A percentile compares a stretch with the other conserved stretches of the same genome.
phyloP scores from a whole-genome alignment of 305 asterid species.

The Fraxinus nigra region DNA sequence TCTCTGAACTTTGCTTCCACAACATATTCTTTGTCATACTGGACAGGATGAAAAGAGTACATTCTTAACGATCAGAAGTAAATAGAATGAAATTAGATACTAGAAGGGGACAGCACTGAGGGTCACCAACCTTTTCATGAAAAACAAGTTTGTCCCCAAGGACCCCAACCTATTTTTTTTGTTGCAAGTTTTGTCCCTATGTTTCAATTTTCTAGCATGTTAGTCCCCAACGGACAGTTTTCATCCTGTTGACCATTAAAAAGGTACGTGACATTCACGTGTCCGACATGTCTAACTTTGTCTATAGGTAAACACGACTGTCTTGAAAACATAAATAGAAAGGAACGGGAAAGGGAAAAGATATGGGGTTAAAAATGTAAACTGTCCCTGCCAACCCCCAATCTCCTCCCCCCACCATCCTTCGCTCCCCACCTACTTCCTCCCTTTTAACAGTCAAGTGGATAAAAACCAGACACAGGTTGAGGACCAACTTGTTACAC shows the following conservation, averaged over 20 bases:
- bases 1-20: slow-evolving; percentile 84
- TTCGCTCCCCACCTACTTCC: not conserved
- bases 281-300: not conserved
- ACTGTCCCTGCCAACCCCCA: not conserved
- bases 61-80: slow-evolving; percentile 12
- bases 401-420: not conserved
- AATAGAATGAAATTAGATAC: slow-evolving; percentile 12
- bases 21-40: slow-evolving; percentile 84
- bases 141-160: not conserved
- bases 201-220: not conserved
- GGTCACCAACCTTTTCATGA: not conserved
- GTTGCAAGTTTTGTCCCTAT: not conserved
- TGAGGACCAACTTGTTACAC: not conserved
- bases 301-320: not conserved
- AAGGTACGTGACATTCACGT: not conserved
- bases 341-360: not conserved
- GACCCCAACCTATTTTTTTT: not conserved
- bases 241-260: not conserved
- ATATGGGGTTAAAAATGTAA: not conserved
- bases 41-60: slow-evolving; percentile 29
- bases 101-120: not conserved
- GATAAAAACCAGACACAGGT: not conserved
- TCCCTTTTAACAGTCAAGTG: not conserved
- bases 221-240: not conserved
- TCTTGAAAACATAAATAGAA: not conserved